These are phyloP conservation scores for Nannochloropsis salina DNA, from an alignment of 108 stramenopile species.

Conservation along the genomic window DNA sequence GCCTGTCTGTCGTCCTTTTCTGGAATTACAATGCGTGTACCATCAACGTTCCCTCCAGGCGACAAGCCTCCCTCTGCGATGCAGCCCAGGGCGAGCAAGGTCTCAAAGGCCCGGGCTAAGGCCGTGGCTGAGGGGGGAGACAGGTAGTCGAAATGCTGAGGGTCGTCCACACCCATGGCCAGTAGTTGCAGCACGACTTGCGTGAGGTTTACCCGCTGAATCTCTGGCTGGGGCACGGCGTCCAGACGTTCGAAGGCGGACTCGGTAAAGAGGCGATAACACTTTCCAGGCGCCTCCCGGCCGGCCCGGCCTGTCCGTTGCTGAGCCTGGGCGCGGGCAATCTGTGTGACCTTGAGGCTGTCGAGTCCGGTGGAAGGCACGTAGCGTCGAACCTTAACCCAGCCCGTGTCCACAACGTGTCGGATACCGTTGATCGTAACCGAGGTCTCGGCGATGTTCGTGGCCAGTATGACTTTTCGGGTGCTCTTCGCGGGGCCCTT, in stretches of 20 bases:
- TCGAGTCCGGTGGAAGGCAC: constrained; percentile 62
- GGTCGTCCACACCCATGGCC: constrained; percentile 48
- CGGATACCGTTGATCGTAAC: constrained; percentile 77
- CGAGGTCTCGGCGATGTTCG: constrained; percentile 87
- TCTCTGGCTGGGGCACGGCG: constrained; percentile 20
- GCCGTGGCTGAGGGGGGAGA: constrained; percentile 61
- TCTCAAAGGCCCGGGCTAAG: constrained; percentile 57
- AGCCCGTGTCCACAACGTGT: constrained; percentile 60
- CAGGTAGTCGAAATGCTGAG: constrained; percentile 70
- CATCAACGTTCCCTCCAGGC: not conserved
- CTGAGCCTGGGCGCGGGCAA: constrained; percentile 72
- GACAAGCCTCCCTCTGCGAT: not conserved
- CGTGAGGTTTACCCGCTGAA: constrained; percentile 20
- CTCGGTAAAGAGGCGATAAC: constrained; percentile 70
- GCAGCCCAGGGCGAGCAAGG: constrained; percentile 50
- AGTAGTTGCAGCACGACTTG: constrained; percentile 54
- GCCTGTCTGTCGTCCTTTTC: not conserved
- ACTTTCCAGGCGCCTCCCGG: constrained; percentile 74
- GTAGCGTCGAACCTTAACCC: constrained; percentile 39
- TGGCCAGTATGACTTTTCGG: constrained; percentile 68
- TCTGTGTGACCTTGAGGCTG: constrained; percentile 64
- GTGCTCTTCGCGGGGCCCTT: not conserved
- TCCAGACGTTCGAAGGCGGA: not conserved
- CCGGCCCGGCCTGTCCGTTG: constrained; percentile 91
- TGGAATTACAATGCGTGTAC: not conserved